Base-by-base conservation (phyloP, 1,139 yeast genomes). In the Fermentozyma sake region DNA sequence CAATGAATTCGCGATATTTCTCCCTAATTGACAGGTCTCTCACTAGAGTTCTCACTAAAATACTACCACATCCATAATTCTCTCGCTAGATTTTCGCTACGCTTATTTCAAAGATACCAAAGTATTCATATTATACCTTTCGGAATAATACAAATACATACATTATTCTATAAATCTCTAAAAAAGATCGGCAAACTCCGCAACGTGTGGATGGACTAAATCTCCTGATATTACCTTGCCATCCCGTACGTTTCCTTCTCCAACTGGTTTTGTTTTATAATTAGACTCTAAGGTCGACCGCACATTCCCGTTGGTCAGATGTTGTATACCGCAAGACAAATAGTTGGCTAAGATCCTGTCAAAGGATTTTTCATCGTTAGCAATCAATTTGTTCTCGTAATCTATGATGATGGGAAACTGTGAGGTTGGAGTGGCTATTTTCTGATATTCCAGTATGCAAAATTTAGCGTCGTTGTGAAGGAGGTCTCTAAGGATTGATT, bases 361-460 rank as follows among this genome's bases (percentile, higher is more conserved):
- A 35, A 68, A 54, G 26, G 68, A 58, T 8, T 51, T 47, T 28
- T 62, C 67, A 40, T 71, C 71, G 33, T 67, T 64, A 4, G 82
- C 82, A 32, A 76, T 55, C 44, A 68, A 50, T 29, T 59, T 51
- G 45, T 74, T 66, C 30, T 66, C 67, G 67, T 76, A 72, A 53
- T 77, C 84, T 28, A 76, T 73, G 20, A 75, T 61, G 34, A 77
- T 57, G 0, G 79, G 82, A 5, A 70, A 38, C 31, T 30, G 34
- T 16, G 32, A 33, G 24, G 14, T 14, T 10, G 19, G 19, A 7
- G 19, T 19, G 9, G 8, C 18, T 12, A 40, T 26, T 32, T 37
- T 37, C 18, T 28, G 36, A 30, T 52, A 61, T 23, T 55, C 52
- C 24, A 50, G 27, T 9, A 31, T 32, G 11, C 30, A 24, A 27